Evolutionary conservation across 148 eudicot genomes (phyloP).

Genomic region (Rhododendron kiyosumense): DNA sequence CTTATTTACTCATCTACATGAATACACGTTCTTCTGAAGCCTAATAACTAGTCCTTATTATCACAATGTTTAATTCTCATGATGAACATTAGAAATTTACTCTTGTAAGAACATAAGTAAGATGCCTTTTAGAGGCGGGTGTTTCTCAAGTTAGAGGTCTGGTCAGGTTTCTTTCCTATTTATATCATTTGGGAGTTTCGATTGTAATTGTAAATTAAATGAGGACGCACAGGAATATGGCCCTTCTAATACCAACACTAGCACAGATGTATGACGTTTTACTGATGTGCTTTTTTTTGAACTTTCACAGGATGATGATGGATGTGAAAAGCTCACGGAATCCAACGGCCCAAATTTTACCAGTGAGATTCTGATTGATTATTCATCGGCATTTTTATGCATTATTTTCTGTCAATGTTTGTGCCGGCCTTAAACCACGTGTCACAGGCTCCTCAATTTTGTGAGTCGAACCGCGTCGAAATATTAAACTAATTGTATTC

Average conservation of each 20-base stretch:
- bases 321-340: constrained; percentile 21
- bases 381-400: not conserved
- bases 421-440: not conserved
- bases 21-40: not conserved
- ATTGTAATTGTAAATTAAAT: not conserved
- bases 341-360: constrained; percentile 11
- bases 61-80: not conserved
- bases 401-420: not conserved
- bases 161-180: not conserved
- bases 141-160: not conserved
- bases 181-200: not conserved
- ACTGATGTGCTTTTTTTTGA: not conserved
- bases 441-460: not conserved
- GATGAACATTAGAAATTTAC: not conserved
- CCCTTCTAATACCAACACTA: not conserved
- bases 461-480: not conserved
- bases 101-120: not conserved
- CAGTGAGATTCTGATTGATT: constrained; percentile 26
- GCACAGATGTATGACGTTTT: not conserved
- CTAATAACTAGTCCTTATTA: not conserved
- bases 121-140: not conserved
- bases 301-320: constrained; percentile 32
- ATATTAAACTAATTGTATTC: constrained; percentile 17
- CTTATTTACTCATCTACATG: not conserved
- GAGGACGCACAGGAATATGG: not conserved